Conservation (phyloP, 768 basidiomycete species). For the Lactarius hatsudake region DNA sequence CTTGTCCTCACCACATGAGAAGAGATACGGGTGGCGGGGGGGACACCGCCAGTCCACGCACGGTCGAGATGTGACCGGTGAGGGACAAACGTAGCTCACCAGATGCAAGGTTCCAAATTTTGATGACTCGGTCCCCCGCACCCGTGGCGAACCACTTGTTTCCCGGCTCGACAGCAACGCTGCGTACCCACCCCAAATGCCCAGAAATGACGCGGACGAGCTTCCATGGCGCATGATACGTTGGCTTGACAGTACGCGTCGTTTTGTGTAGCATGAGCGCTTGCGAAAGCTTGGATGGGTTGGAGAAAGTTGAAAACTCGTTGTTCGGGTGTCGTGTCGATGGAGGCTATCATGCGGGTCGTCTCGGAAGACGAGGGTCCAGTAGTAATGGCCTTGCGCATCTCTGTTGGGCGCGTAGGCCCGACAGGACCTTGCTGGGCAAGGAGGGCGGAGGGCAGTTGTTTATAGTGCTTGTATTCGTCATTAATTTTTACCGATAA, state of each 20-base stretch:
- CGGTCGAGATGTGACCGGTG: slow-evolving; percentile 97
- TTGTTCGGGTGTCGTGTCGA: slow-evolving; percentile 68
- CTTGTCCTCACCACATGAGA: slow-evolving; percentile 98
- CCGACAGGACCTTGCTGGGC: slow-evolving; percentile 80
- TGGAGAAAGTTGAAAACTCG: slow-evolving; percentile 70
- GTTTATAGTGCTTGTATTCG: slow-evolving; percentile 85
- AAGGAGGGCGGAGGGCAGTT: slow-evolving; percentile 76
- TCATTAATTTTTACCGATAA: slow-evolving; percentile 83
- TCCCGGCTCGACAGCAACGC: slow-evolving; percentile 94
- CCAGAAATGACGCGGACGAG: slow-evolving; percentile 95
- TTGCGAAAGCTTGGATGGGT: slow-evolving; percentile 70
- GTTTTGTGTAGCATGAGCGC: slow-evolving; percentile 92
- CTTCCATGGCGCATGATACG: slow-evolving; percentile 96
- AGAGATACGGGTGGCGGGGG: slow-evolving; percentile 93
- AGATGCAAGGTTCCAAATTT: slow-evolving; percentile 97
- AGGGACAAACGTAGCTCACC: slow-evolving; percentile 97
- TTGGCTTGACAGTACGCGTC: slow-evolving; percentile 89
- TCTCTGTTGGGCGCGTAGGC: slow-evolving; percentile 66
- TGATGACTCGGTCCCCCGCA: slow-evolving; percentile 96
- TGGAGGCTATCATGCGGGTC: slow-evolving; percentile 60
- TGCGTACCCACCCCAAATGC: slow-evolving; percentile 96
- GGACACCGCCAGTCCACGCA: slow-evolving; percentile 91
- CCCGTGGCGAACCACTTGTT: slow-evolving; percentile 99
- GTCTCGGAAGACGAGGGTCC: slow-evolving; percentile 54
- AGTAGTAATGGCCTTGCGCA: slow-evolving; percentile 67